Evolutionary conservation across 1,284 basidiomycete genomes (phyloP).

Genomic region (Moesziomyces parantarcticus): DNA sequence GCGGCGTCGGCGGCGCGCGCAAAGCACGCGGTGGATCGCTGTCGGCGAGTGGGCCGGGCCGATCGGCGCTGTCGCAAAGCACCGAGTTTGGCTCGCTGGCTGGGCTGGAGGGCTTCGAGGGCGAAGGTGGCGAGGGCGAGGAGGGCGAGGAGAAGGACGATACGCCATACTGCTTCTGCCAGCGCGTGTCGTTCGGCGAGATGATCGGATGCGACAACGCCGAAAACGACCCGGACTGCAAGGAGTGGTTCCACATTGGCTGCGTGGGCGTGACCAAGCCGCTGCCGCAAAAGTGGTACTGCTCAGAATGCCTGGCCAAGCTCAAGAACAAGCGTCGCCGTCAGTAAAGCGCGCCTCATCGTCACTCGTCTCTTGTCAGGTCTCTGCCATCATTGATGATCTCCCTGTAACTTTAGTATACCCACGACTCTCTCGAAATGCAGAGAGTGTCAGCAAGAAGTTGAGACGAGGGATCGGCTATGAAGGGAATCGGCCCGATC

Average conservation of each 20-base stretch:
- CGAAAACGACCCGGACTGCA: constrained; percentile 59
- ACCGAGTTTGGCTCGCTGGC: constrained; percentile 25
- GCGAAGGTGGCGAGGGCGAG: constrained; percentile 47
- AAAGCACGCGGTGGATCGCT: constrained; percentile 40
- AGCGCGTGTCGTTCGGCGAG: constrained; percentile 65
- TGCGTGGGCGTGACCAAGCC: constrained; percentile 66
- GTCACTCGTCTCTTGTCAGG: neutral
- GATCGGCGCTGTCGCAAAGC: constrained; percentile 42
- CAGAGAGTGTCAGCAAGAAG: neutral
- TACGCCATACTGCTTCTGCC: constrained; percentile 66
- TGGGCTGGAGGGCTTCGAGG: constrained; percentile 37
- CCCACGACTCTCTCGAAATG: neutral
- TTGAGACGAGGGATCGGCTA: too few relatives aligned
- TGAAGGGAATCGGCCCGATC: constrained; percentile 2
- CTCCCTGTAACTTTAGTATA: constrained; percentile 8
- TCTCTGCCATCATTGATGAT: too few relatives aligned
- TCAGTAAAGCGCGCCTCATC: constrained; percentile 7
- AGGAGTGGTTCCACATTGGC: constrained; percentile 67
- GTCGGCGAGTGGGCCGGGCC: constrained; percentile 28
- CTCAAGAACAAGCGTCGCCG: constrained; percentile 45
- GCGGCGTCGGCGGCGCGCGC: constrained; percentile 28
- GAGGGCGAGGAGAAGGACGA: constrained; percentile 61
- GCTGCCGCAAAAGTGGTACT: constrained; percentile 65
- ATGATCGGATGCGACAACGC: constrained; percentile 62
- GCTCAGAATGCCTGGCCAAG: constrained; percentile 51